Conservation (phyloP, 1,284 basidiomycete species). For the Fomes fomentarius region DNA sequence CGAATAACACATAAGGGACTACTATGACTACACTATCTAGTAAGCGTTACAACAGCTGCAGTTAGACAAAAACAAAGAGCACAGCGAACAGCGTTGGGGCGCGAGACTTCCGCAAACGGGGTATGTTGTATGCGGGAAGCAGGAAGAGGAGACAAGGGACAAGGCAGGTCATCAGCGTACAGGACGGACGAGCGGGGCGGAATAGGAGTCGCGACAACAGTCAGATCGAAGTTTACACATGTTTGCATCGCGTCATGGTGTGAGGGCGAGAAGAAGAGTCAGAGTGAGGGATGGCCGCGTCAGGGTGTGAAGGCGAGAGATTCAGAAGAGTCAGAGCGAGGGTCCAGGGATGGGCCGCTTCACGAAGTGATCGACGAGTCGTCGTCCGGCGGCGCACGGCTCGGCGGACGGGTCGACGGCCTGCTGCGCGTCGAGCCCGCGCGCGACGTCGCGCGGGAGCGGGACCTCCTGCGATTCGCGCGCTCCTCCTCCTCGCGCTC, state of each 20-base stretch:
- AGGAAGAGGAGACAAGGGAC: not conserved
- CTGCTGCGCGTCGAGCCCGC: constrained; percentile 20
- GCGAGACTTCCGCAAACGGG: not conserved
- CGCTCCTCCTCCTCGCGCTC: constrained; percentile 28
- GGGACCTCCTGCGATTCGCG: constrained; percentile 10
- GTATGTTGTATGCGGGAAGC: not conserved
- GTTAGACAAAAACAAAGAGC: constrained; percentile 3
- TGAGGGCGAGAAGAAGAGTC: no score
- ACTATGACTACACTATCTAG: constrained; percentile 18
- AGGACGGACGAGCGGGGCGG: not conserved
- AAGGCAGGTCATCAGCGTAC: not conserved
- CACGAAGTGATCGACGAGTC: constrained; percentile 3
- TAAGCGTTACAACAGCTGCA: constrained; percentile 15
- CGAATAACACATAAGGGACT: not conserved
- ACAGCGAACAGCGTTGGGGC: not conserved
- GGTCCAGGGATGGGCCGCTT: not conserved
- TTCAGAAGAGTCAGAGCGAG: not conserved
- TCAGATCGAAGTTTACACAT: no score
- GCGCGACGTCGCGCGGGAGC: constrained; percentile 26
- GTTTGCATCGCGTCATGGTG: no score
- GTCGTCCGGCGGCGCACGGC: constrained; percentile 13
- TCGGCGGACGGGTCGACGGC: constrained; percentile 19
- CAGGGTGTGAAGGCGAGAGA: not conserved
- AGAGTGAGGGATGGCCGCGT: no score
- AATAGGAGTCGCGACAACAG: not conserved